Evolutionary conservation across 352 stramenopile species (phyloP), one percentile per base, ranked within the genome.

Genomic region (Phytophthora pluvialis): DNA sequence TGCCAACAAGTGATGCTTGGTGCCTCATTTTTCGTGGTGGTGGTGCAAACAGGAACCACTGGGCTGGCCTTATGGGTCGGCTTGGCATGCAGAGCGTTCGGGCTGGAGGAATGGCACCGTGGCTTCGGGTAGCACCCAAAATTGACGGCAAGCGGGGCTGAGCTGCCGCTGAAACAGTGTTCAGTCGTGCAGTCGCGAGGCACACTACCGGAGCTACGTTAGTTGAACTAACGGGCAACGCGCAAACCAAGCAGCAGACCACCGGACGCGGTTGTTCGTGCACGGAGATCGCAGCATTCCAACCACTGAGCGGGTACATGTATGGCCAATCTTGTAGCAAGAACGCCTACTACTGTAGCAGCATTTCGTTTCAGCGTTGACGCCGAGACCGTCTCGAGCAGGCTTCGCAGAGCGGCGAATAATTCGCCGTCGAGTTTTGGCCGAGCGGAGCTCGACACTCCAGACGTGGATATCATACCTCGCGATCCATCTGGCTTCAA

Each of bases 291-390:
- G 31, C 10, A 18, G 42, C 13, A 13, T 44, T 31, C 32, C 21
- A 10, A 35, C 26, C 12, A 49, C 38, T 46, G 18, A 7, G 42
- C n/a, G n/a, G n/a, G n/a, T n/a, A n/a, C 21, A 21, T 18, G 56
- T 50, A 40, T 59, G 36, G 38, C 47, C 57, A 59, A 52, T 45
- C 38, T n/a, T 59, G 46, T 29, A 51, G 57, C 46, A 33, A 64
- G 55, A 36, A 15, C 31, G 31, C 31, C 9, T 35, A 35, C n/a
- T n/a, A n/a, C 21, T 21, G 31, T 29, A 5, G 11, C 28, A 48
- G 49, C 56, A 58, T 58, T 61, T 61, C 44, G 33, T 60, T 67
- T 62, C 60, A 62, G 60, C 42, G 15, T 4, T 16, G 38, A 44
- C 25, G 35, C 7, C 4, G 13, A 39, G 1, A 16, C 26, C 18